Conservation (phyloP, 805 yeast genomes). For the Kodamaea lidongshanica region DNA sequence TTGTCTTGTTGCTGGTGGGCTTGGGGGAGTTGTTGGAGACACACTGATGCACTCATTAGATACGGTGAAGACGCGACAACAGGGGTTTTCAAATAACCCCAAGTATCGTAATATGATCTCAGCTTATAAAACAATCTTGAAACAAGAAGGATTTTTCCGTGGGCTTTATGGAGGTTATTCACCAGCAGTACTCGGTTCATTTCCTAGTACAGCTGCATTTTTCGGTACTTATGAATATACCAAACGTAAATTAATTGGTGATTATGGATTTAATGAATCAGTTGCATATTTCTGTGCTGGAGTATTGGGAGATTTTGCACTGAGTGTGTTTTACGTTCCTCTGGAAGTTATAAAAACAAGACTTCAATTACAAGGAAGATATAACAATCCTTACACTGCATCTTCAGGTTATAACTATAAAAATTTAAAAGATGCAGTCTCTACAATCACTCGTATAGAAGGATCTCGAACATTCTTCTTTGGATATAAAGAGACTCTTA, state of each 20-base stretch:
- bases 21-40: conserved; percentile 93
- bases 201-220: conserved; percentile 92
- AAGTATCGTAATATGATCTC: conserved; percentile 71
- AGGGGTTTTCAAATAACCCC: conserved; percentile 68
- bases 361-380: conserved; percentile 83
- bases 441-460: conserved; percentile 58
- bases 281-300: conserved; percentile 79
- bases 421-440: conserved; percentile 65
- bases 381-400: conserved; percentile 67
- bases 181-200: conserved; percentile 88
- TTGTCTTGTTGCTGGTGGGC: conserved; percentile 83
- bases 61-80: conserved; percentile 95
- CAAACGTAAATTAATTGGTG: conserved; percentile 64
- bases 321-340: conserved; percentile 88
- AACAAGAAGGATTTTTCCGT: conserved; percentile 75
- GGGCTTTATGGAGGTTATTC: conserved; percentile 91
- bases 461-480: conserved; percentile 72
- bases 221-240: conserved; percentile 84
- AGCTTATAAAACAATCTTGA: conserved; percentile 69
- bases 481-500: conserved; percentile 91
- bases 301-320: conserved; percentile 86
- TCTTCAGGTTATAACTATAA: conserved; percentile 81
- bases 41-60: conserved; percentile 92
- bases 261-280: conserved; percentile 66
- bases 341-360: conserved; percentile 92